Evolutionary conservation across 345 rosid genomes (phyloP), one percentile per base, ranked within the genome.

Genomic region (Mangifera indica): DNA sequence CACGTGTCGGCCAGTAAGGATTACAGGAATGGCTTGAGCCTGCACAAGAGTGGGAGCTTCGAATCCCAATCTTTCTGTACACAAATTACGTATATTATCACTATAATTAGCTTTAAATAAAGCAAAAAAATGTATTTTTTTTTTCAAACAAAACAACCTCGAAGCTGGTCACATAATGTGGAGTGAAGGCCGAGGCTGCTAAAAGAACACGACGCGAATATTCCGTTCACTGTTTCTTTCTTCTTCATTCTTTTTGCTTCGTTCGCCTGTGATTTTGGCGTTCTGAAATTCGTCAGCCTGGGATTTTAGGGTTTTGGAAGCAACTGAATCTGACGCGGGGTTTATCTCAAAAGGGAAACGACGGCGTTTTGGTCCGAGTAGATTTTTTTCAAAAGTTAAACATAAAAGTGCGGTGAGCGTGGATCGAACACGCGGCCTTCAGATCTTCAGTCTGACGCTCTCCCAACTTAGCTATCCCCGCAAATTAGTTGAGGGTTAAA

Each of bases 371-470:
- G 12, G n/a, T n/a, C n/a, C n/a, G n/a, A n/a, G n/a, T n/a, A n/a
- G n/a, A n/a, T n/a, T n/a, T n/a, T n/a, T n/a, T n/a, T n/a, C n/a
- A n/a, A n/a, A n/a, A n/a, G n/a, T n/a, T n/a, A n/a, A n/a, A n/a
- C n/a, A n/a, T n/a, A n/a, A n/a, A n/a, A n/a, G 6, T 91, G 95
- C 95, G 93, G 95, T 88, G 97, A 87, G 84, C 95, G 88, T 89
- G 85, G 93, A 91, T 83, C 90, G 97, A 91, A 91, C 93, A 89
- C 89, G 92, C 87, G 95, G 87, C 97, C 96, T 89, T 88, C 93
- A 92, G 96, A 92, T 92, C 97, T 89, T 92, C 97, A 92, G 93
- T 89, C 91, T 92, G 96, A 92, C 89, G 97, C 97, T 92, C 96
- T 88, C 97, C 96, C 97, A 88, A 89, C 93, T 89, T 87, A 89